Conservation (phyloP, 805 yeast species). For the Clavispora carvajalis region DNA sequence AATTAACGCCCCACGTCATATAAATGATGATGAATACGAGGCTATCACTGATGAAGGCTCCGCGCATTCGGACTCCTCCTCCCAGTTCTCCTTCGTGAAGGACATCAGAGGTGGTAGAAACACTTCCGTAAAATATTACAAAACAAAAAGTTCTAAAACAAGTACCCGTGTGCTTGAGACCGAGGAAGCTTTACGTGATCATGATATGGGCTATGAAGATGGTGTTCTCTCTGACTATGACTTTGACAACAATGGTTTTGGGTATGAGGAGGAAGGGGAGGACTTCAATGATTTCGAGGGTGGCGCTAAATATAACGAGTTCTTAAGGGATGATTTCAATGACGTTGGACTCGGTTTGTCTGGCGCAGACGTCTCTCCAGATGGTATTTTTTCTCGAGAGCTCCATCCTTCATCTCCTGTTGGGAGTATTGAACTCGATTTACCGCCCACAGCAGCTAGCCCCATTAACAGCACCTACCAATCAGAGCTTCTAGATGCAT, state of each 20-base stretch:
- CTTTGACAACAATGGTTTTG: constrained; percentile 39
- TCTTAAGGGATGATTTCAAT: constrained; percentile 2
- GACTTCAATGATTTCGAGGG: constrained; percentile 13
- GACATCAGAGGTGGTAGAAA: constrained; percentile 44
- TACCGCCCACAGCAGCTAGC: not conserved
- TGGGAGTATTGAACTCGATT: not conserved
- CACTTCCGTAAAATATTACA: constrained; percentile 50
- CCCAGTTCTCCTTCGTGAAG: constrained; percentile 49
- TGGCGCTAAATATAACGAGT: constrained; percentile 7
- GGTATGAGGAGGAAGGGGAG: constrained; percentile 18
- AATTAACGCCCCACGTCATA: constrained; percentile 3
- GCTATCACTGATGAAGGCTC: constrained; percentile 7
- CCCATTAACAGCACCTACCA: not conserved
- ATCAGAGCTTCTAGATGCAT: constrained; percentile 12
- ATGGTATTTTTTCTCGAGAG: not conserved
- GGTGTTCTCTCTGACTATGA: constrained; percentile 36
- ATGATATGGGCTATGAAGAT: constrained; percentile 27
- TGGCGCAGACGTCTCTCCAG: not conserved
- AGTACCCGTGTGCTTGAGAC: not conserved
- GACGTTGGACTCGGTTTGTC: not conserved
- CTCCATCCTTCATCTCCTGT: not conserved
- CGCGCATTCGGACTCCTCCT: constrained; percentile 20
- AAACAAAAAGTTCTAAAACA: constrained; percentile 15
- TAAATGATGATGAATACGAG: constrained; percentile 3
- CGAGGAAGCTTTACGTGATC: not conserved